phyloP scores from a whole-genome alignment of 176 grass and related monocot genomes.

The Oryza glumipatula region DNA sequence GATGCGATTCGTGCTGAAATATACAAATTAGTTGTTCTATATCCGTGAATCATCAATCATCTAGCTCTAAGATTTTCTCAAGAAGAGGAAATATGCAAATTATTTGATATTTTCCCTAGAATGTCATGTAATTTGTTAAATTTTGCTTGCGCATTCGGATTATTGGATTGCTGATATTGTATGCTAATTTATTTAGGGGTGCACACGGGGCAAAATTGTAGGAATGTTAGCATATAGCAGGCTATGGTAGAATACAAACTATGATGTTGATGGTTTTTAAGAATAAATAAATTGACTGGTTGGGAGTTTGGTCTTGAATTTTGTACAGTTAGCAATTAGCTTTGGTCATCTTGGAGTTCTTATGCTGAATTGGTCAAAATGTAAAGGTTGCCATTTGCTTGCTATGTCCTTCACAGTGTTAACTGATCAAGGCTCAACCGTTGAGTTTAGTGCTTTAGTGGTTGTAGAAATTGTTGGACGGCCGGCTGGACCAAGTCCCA shows the following conservation, averaged over 20 bases:
- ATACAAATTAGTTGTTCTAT: not conserved
- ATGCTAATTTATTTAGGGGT: not conserved
- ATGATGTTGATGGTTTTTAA: not conserved
- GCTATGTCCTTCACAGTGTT: not conserved
- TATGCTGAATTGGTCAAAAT: constrained; percentile 26
- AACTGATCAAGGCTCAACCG: not conserved
- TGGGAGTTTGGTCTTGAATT: constrained; percentile 11
- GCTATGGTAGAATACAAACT: not conserved
- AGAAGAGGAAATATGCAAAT: not conserved
- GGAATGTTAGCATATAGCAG: not conserved
- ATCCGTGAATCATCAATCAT: not conserved
- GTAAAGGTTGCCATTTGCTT: not conserved
- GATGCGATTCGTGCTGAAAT: constrained; percentile 19
- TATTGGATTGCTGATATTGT: not conserved
- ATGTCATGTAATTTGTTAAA: not conserved
- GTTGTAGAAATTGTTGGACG: not conserved
- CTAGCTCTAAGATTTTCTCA: not conserved
- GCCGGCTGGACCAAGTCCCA: not conserved
- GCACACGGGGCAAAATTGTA: constrained; percentile 13
- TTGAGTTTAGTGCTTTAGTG: not conserved
- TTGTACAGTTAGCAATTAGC: not conserved
- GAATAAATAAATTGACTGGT: not conserved
- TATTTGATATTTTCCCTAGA: not conserved
- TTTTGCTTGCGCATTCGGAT: too few species aligned
- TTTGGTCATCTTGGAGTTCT: not conserved